Base-by-base conservation (phyloP, 2,329 filamentous ascomycete species). In the Akanthomyces uredinophilus region DNA sequence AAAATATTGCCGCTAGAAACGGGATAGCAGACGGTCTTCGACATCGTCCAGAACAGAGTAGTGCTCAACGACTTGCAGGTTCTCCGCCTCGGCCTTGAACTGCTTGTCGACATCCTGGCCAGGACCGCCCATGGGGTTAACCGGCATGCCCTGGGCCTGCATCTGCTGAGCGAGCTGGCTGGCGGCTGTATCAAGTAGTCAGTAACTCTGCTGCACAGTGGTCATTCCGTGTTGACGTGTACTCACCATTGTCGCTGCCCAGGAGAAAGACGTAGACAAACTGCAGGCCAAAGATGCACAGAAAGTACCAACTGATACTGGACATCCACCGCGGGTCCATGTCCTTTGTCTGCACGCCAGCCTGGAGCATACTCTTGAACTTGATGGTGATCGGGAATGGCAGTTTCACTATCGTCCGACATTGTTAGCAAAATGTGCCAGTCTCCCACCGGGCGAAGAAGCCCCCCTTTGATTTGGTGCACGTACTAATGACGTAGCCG, bases 361-460 rank as follows among this genome's bases (percentile, higher is more conserved):
- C 94, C 79, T 99, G 95, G 59, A 99, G 83, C 95, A 99, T 99
- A 68, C 92, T 95, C 83, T 99, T 99, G 84, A 99, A 99, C 75
- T 96, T 96, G 75, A 97, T 93, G 37, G 95, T 99, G 67, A 99
- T 84, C 4, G 96, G 95, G 75, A 99, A 99, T 0, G 95, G 95
- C 29, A 99, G 78, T 87, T 97, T 97, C 85, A 99, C 92, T 85
- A 61, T 14, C n/a, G 54, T 16, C 63, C 75, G 66, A n/a, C 72
- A 69, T 51, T 22, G 5, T 39, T 7, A 32, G 41, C 7, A n/a
- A 27, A 3, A 18, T 10, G 8, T 4, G n/a, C 20, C 18, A 44
- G 8, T 8, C n/a, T 5, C 18, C 24, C 7, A 22, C 49, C 22
- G 16, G 5, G 14, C 27, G 27, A 16, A 0, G n/a, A n/a, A 22